Base-by-base conservation (phyloP, 2,329 filamentous ascomycete species). In the Cladobotryum mycophilum region DNA sequence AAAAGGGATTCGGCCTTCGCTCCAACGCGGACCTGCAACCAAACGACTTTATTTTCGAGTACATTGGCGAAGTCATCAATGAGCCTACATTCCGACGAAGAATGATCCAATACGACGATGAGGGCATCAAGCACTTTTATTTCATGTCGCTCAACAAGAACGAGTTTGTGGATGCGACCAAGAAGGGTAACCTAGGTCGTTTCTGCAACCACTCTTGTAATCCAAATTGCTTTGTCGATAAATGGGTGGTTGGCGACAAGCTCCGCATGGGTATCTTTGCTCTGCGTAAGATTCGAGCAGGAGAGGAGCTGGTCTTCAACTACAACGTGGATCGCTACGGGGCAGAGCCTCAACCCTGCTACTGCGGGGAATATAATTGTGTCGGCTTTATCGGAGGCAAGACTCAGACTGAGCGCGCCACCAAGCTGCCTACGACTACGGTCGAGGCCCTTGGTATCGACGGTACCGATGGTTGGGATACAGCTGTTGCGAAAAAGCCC, bases 151-250 rank as follows among this genome's bases (percentile, higher is more conserved):
- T 99, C 55, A 95, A 84, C 64, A 95, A 95, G 68, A 88, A 85
- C 62, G 93, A 97, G 68, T 99, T 97, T 64, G 90, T 99, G 53
- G 93, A 99, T 70, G 93, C 93, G 18, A 99, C 93, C 9, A 95
- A 93, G 66, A 95, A 89, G 67, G 93, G 93, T 46, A 97, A 97
- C 60, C 80, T 99, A 5, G 93, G 91, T 47, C 85, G 93, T 30
- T 99, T 99, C 65, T 99, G 93, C 80, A 99, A 99, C 64, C 93
- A 99, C 68, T 97, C 93, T 8, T 99, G 93, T 78, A 96, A 93
- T 67, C 93, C 93, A 15, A 99, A 99, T 66, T 97, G 91, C 71
- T 97, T 95, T 69, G 92, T 99, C 56, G 93, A 99, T 77, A 99
- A 99, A 73, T 99, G 93, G 93, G 91, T 97, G 53, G 90, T 99